These are phyloP conservation scores for Parathielavia appendiculata DNA, from an alignment of 495 filamentous ascomycete species.

Conservation along the genomic window DNA sequence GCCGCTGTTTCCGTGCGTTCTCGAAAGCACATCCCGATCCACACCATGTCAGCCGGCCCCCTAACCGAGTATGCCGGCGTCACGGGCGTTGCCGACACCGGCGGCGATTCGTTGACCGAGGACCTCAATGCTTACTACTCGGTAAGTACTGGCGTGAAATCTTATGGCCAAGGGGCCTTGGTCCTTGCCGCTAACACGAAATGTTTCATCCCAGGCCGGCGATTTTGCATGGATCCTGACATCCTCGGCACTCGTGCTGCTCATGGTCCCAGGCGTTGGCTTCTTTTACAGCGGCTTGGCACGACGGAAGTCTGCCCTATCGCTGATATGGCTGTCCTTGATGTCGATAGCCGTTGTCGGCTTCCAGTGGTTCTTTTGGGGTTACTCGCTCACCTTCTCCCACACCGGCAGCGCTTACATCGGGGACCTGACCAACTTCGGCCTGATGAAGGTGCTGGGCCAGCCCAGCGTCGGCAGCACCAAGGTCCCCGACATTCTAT, in stretches of 20 bases:
- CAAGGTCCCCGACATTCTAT: slow-evolving; percentile 82
- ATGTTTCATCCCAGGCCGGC: slow-evolving; percentile 53
- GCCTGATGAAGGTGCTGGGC: slow-evolving; percentile 73
- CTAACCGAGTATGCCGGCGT: slow-evolving; percentile 61
- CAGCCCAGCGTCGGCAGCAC: slow-evolving; percentile 75
- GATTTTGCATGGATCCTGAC: slow-evolving; percentile 92
- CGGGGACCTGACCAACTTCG: slow-evolving; percentile 81
- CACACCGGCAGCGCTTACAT: slow-evolving; percentile 78
- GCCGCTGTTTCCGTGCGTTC: not conserved
- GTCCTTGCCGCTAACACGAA: slow-evolving; percentile 12
- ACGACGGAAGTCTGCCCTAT: slow-evolving; percentile 91
- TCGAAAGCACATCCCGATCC: not conserved
- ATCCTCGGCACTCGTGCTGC: slow-evolving; percentile 80
- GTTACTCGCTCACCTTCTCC: slow-evolving; percentile 89
- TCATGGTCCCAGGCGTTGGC: slow-evolving; percentile 98
- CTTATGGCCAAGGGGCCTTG: not conserved
- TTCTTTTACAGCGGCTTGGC: slow-evolving; percentile 99
- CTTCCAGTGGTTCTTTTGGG: slow-evolving; percentile 99
- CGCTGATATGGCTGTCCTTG: slow-evolving; percentile 92
- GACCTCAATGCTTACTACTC: slow-evolving; percentile 81
- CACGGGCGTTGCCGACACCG: slow-evolving; percentile 42
- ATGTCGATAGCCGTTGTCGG: slow-evolving; percentile 87
- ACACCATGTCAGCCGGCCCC: slow-evolving; percentile 35
- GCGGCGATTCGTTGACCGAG: slow-evolving; percentile 67
- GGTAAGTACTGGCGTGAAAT: slow-evolving; percentile 42